Base-by-base conservation (phyloP, 2,329 filamentous ascomycete genomes). In the Westerdykella ornata region DNA sequence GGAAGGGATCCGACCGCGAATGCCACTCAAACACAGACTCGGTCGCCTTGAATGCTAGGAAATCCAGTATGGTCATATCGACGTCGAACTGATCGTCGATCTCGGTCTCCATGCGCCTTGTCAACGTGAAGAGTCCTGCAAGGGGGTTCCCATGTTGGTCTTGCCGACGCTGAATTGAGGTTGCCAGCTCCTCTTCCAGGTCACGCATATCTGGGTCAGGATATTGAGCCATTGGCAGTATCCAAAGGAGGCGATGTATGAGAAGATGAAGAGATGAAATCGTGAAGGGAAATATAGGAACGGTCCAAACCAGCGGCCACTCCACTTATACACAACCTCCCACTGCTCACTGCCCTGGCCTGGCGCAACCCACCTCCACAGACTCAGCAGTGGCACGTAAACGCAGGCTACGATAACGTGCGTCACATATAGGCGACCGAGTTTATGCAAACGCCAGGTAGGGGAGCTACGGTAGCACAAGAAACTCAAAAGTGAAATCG, bases 41-140 rank as follows among this genome's bases (percentile, higher is more conserved):
- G 32, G 68, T 71, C 6, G 72, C 66, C 35, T 70, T 67, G 61
- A 69, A 72, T 31, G 72, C 52, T 3, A 78, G 56, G 48, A 77
- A 79, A 52, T 80, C 77, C n/a, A 78, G 61, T 33, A 78, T 76
- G 56, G 76, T 70, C 28, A 70, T 53, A 47, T 80, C 72, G 12
- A 77, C 70, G 14, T 77, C 72, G 16, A 68, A 53, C 31, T 69
- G 67, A 22, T 63, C 57, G n/a, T 58, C 56, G 1, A 58, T 54
- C 12, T 62, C 57, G n/a, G 47, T 50, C 13, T 63, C 59, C 60
- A 66, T 63, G 7, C 49, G 48, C 8, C 59, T 54, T 12, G 57
- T 62, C 13, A 63, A 53, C 16, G 52, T 57, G 42, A 56, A 51
- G 35, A 62, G 52, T n/a, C 60, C 61, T 4, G 54, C 53, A 33